Evolutionary conservation across 495 filamentous ascomycete genomes (phyloP).

Genomic region (Trichoderma asperelloides): DNA sequence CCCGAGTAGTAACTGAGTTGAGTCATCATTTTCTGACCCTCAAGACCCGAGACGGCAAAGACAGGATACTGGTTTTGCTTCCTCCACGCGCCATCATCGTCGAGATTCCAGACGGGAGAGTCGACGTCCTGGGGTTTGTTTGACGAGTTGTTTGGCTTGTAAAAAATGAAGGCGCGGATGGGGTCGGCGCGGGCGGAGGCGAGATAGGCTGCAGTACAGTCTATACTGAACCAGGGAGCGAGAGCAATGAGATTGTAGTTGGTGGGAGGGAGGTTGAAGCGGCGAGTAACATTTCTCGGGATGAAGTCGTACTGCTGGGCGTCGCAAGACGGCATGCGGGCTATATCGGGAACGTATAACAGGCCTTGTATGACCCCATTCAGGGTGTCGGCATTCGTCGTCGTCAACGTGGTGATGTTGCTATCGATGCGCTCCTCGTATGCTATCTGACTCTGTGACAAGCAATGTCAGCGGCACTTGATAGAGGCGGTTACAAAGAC

Average conservation of each 20-base stretch:
- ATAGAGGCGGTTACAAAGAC: not conserved
- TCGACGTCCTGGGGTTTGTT: conserved; percentile 50
- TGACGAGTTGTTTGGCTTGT: conserved; percentile 49
- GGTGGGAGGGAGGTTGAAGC: conserved; percentile 58
- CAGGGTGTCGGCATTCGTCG: conserved; percentile 41
- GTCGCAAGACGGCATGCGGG: conserved; percentile 46
- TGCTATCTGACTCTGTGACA: conserved; percentile 47
- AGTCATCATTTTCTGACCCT: conserved; percentile 59
- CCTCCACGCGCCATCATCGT: conserved; percentile 58
- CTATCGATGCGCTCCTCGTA: conserved; percentile 52
- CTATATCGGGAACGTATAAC: conserved; percentile 71
- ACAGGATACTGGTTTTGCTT: conserved; percentile 57
- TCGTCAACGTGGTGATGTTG: conserved; percentile 64
- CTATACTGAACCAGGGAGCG: conserved; percentile 74
- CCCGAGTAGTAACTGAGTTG: conserved; percentile 69
- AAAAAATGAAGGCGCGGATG: conserved; percentile 66
- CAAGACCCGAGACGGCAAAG: conserved; percentile 67
- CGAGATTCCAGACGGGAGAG: conserved; percentile 55
- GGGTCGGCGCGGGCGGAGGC: conserved; percentile 47
- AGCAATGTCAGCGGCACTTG: not conserved
- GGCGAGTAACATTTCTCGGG: conserved; percentile 65
- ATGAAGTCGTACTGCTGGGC: conserved; percentile 48
- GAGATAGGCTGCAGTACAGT: conserved; percentile 64
- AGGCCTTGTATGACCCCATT: conserved; percentile 58
- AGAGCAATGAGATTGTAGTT: conserved; percentile 59